phyloP scores from a whole-genome alignment of 371 early-diverging fungal species.

The Mucor saturninus region DNA sequence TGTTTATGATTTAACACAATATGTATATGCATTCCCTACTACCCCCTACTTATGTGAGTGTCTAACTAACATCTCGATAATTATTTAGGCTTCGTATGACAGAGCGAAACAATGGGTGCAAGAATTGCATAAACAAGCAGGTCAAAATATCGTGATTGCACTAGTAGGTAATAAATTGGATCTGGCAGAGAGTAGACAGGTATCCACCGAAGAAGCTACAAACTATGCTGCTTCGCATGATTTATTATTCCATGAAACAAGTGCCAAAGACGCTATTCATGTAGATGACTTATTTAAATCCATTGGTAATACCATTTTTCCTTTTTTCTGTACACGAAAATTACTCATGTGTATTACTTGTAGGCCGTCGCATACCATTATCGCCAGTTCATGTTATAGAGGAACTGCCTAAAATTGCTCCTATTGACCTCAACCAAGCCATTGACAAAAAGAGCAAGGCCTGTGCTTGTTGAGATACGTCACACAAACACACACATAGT shows the following conservation, averaged over 20 bases:
- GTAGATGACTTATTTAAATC: constrained; percentile 4
- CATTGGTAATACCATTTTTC: neutral
- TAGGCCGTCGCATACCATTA: too few relatives aligned
- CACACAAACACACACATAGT: neutral
- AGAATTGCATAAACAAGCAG: constrained; percentile 93
- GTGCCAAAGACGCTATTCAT: constrained; percentile 51
- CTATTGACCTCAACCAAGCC: too few relatives aligned
- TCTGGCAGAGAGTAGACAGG: constrained; percentile 46
- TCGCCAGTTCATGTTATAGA: too few relatives aligned
- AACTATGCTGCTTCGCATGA: constrained; percentile 79
- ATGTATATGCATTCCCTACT: constrained; percentile 48
- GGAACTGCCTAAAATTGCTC: too few relatives aligned
- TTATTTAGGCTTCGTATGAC: constrained; percentile 80
- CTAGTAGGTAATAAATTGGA: constrained; percentile 96
- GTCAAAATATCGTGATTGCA: constrained; percentile 91
- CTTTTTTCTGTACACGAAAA: neutral
- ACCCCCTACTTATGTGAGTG: neutral
- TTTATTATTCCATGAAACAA: constrained; percentile 75
- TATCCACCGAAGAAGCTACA: constrained; percentile 66
- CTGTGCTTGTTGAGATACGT: neutral
- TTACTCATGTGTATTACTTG: too few relatives aligned
- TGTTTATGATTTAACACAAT: constrained; percentile 95
- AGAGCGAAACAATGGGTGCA: constrained; percentile 98
- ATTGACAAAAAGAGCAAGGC: neutral
- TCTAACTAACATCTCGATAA: neutral